Percentiles rank a stretch among this genome's conserved stretches.
Evolutionary conservation across 2,329 filamentous ascomycete species (phyloP).

Genomic region (Microcyclosporella mali): DNA sequence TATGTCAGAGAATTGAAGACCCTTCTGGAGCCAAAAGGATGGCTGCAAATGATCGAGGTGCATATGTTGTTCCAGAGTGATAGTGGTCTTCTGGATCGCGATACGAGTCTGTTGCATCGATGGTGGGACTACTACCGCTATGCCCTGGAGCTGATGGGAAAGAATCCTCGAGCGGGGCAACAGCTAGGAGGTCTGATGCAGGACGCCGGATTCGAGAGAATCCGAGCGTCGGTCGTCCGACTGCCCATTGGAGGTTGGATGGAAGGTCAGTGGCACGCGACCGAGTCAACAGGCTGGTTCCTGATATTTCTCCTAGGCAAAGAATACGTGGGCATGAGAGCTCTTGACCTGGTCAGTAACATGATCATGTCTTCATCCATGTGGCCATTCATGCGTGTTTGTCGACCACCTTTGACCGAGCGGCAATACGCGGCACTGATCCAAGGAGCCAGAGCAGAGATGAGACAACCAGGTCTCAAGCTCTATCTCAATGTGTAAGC

Average conservation of each 20-base stretch:
- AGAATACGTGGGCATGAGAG: slow-evolving; percentile 4
- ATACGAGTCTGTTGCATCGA: slow-evolving; percentile 15
- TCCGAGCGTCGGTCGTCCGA: neutral
- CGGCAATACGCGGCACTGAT: slow-evolving; percentile 15
- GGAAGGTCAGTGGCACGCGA: neutral
- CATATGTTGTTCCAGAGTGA: slow-evolving; percentile 83
- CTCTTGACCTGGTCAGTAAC: slow-evolving; percentile 8
- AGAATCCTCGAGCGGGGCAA: slow-evolving; percentile 20
- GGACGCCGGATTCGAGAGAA: slow-evolving; percentile 16
- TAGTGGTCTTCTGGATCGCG: slow-evolving; percentile 31
- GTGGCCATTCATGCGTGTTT: slow-evolving; percentile 14
- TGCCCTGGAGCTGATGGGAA: slow-evolving; percentile 15
- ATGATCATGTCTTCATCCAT: slow-evolving; percentile 15
- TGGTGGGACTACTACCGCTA: slow-evolving; percentile 24
- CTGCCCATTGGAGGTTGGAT: slow-evolving; percentile 13
- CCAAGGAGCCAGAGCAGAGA: slow-evolving; percentile 13
- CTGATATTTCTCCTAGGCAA: slow-evolving; percentile 4
- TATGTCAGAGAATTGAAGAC: slow-evolving; percentile 72
- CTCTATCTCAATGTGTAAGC: slow-evolving; percentile 19
- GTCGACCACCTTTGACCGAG: slow-evolving; percentile 7
- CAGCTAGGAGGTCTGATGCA: slow-evolving; percentile 15
- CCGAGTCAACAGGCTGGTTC: neutral
- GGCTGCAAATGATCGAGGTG: slow-evolving; percentile 83
- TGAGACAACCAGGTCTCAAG: slow-evolving; percentile 11
- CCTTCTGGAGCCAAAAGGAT: slow-evolving; percentile 68